phyloP scores from a whole-genome alignment of 179 eudicot species.

The Camellia oleifera region DNA sequence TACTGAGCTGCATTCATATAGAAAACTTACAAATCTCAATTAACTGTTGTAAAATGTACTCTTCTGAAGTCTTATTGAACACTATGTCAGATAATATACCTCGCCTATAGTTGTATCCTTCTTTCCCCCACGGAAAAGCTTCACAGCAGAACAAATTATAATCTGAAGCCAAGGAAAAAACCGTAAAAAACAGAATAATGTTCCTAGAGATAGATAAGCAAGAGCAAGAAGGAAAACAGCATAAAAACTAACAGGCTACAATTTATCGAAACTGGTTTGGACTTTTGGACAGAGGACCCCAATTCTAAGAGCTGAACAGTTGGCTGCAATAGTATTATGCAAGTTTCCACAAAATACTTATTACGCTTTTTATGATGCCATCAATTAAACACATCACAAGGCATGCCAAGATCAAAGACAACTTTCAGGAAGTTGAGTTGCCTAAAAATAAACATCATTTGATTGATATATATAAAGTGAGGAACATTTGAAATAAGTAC shows the following conservation, averaged over 20 bases:
- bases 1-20: constrained; percentile 55
- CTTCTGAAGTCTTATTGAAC: neutral
- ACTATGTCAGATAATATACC: constrained; percentile 29
- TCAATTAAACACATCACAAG: neutral
- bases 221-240: neutral
- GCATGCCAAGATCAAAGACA: constrained; percentile 7
- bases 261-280: neutral
- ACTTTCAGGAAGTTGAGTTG: neutral
- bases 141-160: constrained; percentile 61
- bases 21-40: neutral
- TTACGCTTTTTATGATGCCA: neutral
- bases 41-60: neutral
- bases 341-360: neutral
- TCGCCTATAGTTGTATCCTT: constrained; percentile 54
- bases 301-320: too few species aligned
- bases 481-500: neutral
- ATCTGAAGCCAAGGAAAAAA: constrained; percentile 35
- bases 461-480: neutral
- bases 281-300: neutral
- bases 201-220: neutral
- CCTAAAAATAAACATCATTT: neutral
- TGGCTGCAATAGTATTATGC: neutral
- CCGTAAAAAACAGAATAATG: neutral
- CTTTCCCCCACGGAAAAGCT: constrained; percentile 46
- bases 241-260: neutral